phyloP scores from a whole-genome alignment of 306 rosid genomes.

The Sophora flavescens region DNA sequence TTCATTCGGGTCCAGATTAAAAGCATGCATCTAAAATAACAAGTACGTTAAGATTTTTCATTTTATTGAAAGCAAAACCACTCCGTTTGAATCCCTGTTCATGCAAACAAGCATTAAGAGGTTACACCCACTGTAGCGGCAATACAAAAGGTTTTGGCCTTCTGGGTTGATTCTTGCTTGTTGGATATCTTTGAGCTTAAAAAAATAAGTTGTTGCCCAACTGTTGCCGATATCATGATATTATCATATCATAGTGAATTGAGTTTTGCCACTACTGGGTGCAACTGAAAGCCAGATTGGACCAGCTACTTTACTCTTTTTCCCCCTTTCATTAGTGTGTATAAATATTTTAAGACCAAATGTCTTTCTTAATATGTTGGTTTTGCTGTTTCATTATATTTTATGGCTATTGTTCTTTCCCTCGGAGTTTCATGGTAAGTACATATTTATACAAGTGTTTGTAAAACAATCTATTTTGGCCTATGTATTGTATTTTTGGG shows the following conservation, averaged over 20 bases:
- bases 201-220: background rate
- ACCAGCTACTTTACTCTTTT: background rate
- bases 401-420: slow-evolving; percentile 11
- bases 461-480: background rate
- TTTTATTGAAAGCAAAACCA: too few species aligned
- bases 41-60: too few species aligned
- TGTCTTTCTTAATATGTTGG: slow-evolving; percentile 1
- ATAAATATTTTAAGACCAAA: slow-evolving; percentile 9
- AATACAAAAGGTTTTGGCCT: background rate
- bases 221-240: background rate
- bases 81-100: background rate
- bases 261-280: slow-evolving; percentile 15
- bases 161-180: background rate
- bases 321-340: background rate
- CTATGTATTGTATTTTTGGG: slow-evolving; percentile 17
- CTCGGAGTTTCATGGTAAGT: slow-evolving; percentile 7
- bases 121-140: background rate
- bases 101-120: background rate
- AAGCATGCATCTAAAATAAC: background rate
- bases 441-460: background rate
- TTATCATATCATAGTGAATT: background rate
- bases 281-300: slow-evolving; percentile 28
- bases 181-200: background rate
- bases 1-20: background rate
- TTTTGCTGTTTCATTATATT: background rate